These are phyloP conservation scores for Geotrichum reessii DNA, from an alignment of 1,139 yeast genomes.

Conservation along the genomic window DNA sequence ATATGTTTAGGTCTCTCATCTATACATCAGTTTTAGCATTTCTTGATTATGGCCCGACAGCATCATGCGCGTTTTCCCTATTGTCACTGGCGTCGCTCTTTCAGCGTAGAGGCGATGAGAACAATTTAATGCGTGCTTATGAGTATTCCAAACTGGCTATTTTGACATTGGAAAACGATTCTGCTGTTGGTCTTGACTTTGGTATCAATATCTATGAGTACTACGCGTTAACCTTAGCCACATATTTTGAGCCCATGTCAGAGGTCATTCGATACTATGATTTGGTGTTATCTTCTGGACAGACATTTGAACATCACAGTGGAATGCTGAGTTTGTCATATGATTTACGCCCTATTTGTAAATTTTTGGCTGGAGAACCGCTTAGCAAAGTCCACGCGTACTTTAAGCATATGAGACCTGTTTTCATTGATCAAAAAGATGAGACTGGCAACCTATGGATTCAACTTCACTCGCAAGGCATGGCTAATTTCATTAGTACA, in stretches of 20 bases:
- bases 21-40: conserved; percentile 33
- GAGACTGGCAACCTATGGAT: conserved; percentile 31
- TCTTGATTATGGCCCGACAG: conserved; percentile 35
- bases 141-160: conserved; percentile 42
- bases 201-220: conserved; percentile 43
- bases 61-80: conserved; percentile 34
- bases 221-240: conserved; percentile 44
- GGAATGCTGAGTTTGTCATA: conserved; percentile 30
- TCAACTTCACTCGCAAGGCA: conserved; percentile 28
- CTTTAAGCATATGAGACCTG: conserved; percentile 27
- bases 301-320: conserved; percentile 29
- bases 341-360: conserved; percentile 32
- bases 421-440: conserved; percentile 26
- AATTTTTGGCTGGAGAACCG: conserved; percentile 32
- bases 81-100: conserved; percentile 35
- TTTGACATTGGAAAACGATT: conserved; percentile 38
- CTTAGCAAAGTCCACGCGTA: conserved; percentile 27
- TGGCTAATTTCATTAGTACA: conserved; percentile 27
- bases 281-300: conserved; percentile 29
- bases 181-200: conserved; percentile 38
- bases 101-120: conserved; percentile 32
- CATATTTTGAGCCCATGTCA: conserved; percentile 42
- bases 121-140: conserved; percentile 40
- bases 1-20: conserved; percentile 29
- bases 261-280: conserved; percentile 37